Base-by-base conservation (phyloP, 2,329 filamentous ascomycete species). In the Mycosphaerella arachidis region DNA sequence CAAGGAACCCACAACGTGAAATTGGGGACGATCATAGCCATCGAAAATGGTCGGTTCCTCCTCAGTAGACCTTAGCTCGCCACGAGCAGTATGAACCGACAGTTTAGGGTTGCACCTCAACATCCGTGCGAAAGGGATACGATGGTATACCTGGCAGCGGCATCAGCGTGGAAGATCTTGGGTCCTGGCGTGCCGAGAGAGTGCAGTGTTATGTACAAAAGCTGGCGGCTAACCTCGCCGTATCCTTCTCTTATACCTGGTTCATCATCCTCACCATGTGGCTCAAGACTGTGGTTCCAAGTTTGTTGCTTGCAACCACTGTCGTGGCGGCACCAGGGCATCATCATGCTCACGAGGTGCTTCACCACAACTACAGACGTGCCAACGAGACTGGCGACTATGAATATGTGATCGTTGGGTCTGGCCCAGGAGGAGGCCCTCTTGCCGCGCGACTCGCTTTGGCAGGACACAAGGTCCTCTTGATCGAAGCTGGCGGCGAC, bases 351-450 rank as follows among this genome's bases (percentile, higher is more conserved):
- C 48, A 62, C 52, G 48, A 20, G 45, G 54, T 55, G 20, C 18
- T 57, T 31, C 55, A 63, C 16, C 37, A 56, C 53, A 31, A 48
- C 24, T 30, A 46, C 45, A 55, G 51, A 27, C 40, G 48, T n/a
- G 33, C 51, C 9, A 30, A 50, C 13, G 50, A 60, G 18, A 30
- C 45, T 61, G 48, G 66, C 62, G 48, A 60, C 37, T 87, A 87
- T 68, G 85, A 87, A 62, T 87, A 85, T 72, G 76, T 87, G 30
- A 78, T 87, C 9, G 82, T 87, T 46, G 84, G 85, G n/a, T 84
- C 82, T 9, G 84, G 84, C 3, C 77, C 84, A 7, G 84, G 84
- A 18, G 84, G 84, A 53, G 83, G 80, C 13, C 83, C 84, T 6
- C 72, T 86, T 8, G 83, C 84, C 12, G 81, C 82, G 27, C 79